Conservation (phyloP, 2,329 filamentous ascomycete genomes). For the Helotiales sp. region DNA sequence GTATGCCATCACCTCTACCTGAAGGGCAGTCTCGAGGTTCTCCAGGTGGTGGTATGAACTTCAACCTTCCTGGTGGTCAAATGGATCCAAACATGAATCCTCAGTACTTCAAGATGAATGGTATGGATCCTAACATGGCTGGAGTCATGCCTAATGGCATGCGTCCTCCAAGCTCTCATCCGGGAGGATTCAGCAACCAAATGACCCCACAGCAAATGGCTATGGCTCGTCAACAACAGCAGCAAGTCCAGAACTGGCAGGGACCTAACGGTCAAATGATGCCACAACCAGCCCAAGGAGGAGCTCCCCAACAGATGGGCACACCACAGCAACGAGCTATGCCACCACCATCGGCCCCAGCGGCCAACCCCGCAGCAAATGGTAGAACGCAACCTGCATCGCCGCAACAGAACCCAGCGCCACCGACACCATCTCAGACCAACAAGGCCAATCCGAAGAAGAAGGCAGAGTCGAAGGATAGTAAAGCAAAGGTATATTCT, state of each 20-base stretch:
- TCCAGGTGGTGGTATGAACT: slow-evolving; percentile 65
- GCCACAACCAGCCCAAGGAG: slow-evolving; percentile 51
- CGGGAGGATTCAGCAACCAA: slow-evolving; percentile 51
- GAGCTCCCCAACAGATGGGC: slow-evolving; percentile 50
- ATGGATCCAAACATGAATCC: slow-evolving; percentile 66
- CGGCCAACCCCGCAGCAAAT: slow-evolving; percentile 53
- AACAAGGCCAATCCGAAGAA: slow-evolving; percentile 80
- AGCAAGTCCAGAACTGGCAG: slow-evolving; percentile 43
- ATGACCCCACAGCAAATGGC: slow-evolving; percentile 60
- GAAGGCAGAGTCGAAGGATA: slow-evolving; percentile 85
- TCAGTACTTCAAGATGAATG: slow-evolving; percentile 63
- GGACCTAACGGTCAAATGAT: slow-evolving; percentile 50
- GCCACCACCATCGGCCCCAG: slow-evolving; percentile 68
- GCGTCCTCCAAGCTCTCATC: slow-evolving; percentile 73
- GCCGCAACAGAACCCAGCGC: slow-evolving; percentile 68
- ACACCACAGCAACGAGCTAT: slow-evolving; percentile 75
- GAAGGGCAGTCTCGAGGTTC: slow-evolving; percentile 73
- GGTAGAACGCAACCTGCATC: slow-evolving; percentile 64
- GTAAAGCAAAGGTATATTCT: slow-evolving; percentile 68
- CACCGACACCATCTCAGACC: slow-evolving; percentile 75
- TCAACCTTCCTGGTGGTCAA: slow-evolving; percentile 59
- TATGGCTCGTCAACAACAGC: slow-evolving; percentile 55
- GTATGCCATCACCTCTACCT: slow-evolving; percentile 72
- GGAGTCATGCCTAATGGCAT: slow-evolving; percentile 67
- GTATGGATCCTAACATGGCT: slow-evolving; percentile 59